These are phyloP conservation scores for Tylopilus rubrobrunneus DNA, from an alignment of 768 basidiomycete genomes.

Conservation along the genomic window DNA sequence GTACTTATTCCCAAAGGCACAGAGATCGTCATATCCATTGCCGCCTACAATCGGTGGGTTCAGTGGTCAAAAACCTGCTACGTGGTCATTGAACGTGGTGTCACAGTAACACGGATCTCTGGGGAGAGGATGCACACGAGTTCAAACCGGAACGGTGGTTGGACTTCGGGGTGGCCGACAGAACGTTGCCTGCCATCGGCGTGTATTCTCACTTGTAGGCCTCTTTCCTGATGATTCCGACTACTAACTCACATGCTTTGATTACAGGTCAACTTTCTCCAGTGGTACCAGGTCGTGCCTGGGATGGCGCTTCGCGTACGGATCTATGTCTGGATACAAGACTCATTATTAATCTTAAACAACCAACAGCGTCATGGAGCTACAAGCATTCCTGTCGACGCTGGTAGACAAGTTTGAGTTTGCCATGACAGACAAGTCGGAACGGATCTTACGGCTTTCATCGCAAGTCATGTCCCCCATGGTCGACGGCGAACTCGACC, in stretches of 20 bases:
- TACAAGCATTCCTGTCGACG: slow-evolving; percentile 56
- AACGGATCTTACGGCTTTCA: slow-evolving; percentile 21
- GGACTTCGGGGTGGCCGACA: neutral
- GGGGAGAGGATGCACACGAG: slow-evolving; percentile 24
- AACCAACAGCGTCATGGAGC: slow-evolving; percentile 36
- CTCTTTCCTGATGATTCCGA: neutral
- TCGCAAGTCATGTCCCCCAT: slow-evolving; percentile 32
- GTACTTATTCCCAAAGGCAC: slow-evolving; percentile 49
- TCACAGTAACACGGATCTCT: slow-evolving; percentile 13
- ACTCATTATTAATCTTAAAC: neutral
- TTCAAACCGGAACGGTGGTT: slow-evolving; percentile 16
- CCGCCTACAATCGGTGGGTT: slow-evolving; percentile 52
- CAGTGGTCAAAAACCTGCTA: neutral
- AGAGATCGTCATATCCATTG: slow-evolving; percentile 46
- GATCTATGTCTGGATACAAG: neutral
- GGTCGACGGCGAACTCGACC: slow-evolving; percentile 27
- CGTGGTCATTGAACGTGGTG: neutral
- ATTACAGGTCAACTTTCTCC: slow-evolving; percentile 19
- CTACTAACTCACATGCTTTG: no score
- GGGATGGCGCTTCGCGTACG: slow-evolving; percentile 29
- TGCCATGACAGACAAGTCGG: slow-evolving; percentile 25
- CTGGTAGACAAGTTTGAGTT: slow-evolving; percentile 54
- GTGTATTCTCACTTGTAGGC: slow-evolving; percentile 3
- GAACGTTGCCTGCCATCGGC: slow-evolving; percentile 9
- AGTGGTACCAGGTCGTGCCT: slow-evolving; percentile 16